phyloP scores from a whole-genome alignment of 1,284 basidiomycete genomes.

The Naganishia liquefaciens region DNA sequence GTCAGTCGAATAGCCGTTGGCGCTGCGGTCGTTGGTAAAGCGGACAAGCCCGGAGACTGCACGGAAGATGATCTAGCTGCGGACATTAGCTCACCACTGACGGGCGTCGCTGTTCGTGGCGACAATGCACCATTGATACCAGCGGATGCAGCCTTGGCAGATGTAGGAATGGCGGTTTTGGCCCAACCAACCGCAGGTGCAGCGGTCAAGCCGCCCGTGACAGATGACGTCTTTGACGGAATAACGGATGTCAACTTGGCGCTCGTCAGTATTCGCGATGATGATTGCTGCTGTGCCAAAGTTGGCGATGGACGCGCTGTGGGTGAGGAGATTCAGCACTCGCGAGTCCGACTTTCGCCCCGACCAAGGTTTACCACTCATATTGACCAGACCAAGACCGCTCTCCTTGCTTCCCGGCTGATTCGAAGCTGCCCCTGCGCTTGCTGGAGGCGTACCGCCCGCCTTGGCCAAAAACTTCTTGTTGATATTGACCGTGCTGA shows the following conservation, averaged over 20 bases:
- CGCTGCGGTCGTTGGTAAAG: conserved; percentile 33
- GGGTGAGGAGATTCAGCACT: background rate
- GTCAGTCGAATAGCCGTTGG: conserved; percentile 36
- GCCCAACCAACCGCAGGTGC: conserved; percentile 46
- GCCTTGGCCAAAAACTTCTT: conserved; percentile 87
- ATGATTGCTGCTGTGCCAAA: conserved; percentile 50
- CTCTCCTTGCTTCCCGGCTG: conserved; percentile 7
- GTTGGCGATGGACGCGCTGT: conserved; percentile 28
- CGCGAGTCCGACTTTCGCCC: too few relatives aligned
- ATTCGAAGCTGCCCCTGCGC: conserved; percentile 33
- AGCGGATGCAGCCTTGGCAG: conserved; percentile 14
- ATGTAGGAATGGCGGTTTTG: conserved; percentile 40
- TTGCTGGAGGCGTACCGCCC: conserved; percentile 52
- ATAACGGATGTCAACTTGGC: conserved; percentile 69
- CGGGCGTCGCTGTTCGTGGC: conserved; percentile 15
- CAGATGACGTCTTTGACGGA: conserved; percentile 42
- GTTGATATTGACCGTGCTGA: conserved; percentile 83
- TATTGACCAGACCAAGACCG: conserved; percentile 15
- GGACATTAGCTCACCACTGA: conserved; percentile 5
- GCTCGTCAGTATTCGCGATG: conserved; percentile 72
- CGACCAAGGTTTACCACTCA: conserved; percentile 11
- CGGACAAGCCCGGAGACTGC: background rate
- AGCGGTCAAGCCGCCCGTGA: conserved; percentile 34
- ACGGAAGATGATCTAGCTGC: background rate
- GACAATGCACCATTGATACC: conserved; percentile 7